phyloP scores from a whole-genome alignment of 192 early-diverging fungal species.

The Entomortierella chlamydospora region DNA sequence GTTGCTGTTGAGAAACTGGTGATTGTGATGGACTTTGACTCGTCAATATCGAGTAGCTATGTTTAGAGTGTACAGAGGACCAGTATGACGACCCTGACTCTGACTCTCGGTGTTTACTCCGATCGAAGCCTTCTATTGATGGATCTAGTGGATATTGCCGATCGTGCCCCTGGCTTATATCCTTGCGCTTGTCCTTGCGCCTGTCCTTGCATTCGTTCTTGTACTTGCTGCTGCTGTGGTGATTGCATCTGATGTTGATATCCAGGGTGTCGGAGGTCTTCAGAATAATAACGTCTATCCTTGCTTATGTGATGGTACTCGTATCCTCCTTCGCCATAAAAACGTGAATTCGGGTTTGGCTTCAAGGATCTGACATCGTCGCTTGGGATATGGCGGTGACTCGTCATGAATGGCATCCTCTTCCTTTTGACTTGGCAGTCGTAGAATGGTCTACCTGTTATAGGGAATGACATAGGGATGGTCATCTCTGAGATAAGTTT shows the following conservation, averaged over 20 bases:
- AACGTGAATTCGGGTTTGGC: neutral
- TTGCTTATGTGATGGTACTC: constrained; percentile 1
- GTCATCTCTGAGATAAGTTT: constrained; percentile 47
- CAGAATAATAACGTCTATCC: constrained; percentile 7
- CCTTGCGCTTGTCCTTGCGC: neutral
- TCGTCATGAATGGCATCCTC: constrained; percentile 33
- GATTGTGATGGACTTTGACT: neutral
- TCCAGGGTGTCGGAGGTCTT: constrained; percentile 2
- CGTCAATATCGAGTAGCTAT: neutral
- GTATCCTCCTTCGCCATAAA: constrained; percentile 18
- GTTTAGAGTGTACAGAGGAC: neutral
- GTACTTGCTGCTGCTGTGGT: neutral
- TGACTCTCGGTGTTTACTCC: neutral
- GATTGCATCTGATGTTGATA: neutral
- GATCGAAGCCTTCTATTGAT: neutral
- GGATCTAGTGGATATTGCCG: neutral
- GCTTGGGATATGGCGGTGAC: constrained; percentile 6
- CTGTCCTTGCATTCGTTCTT: neutral
- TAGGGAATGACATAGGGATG: constrained; percentile 44
- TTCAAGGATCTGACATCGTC: neutral
- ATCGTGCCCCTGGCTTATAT: neutral
- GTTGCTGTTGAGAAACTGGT: neutral
- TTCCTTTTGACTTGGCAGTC: constrained; percentile 44
- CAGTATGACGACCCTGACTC: neutral
- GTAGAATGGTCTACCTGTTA: constrained; percentile 40